phyloP scores from a whole-genome alignment of 2,329 filamentous ascomycete genomes.

The Rachicladosporium sp. region DNA sequence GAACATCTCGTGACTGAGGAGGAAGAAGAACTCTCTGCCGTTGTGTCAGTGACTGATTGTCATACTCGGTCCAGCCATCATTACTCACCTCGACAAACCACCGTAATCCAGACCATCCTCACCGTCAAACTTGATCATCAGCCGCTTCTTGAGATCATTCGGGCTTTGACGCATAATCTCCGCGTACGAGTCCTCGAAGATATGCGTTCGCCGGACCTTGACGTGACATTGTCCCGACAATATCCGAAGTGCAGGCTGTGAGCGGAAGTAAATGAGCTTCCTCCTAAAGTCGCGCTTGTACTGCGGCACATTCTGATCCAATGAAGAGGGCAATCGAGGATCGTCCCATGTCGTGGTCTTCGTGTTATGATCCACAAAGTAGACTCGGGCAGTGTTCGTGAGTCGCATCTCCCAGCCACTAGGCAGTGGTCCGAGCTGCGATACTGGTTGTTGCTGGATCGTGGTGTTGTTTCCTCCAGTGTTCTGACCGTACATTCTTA shows the following conservation, averaged over 20 bases:
- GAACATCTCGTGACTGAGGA: constrained; percentile 99
- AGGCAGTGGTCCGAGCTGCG: constrained; percentile 84
- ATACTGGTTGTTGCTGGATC: constrained; percentile 95
- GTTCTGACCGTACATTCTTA: constrained; percentile 92
- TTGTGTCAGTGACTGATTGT: constrained; percentile 15
- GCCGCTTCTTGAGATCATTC: constrained; percentile 88
- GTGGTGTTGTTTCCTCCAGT: constrained; percentile 59
- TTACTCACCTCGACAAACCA: constrained; percentile 63
- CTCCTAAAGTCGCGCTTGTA: constrained; percentile 98
- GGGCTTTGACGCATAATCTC: constrained; percentile 96
- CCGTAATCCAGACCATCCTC: constrained; percentile 97
- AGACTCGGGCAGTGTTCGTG: constrained; percentile 93
- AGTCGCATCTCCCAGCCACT: constrained; percentile 99
- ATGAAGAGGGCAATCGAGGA: constrained; percentile 80
- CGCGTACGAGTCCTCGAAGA: constrained; percentile 97
- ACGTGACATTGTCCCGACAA: constrained; percentile 95
- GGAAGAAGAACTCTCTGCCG: constrained; percentile 90
- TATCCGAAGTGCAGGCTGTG: constrained; percentile 90
- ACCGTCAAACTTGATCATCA: constrained; percentile 99
- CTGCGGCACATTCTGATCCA: constrained; percentile 96
- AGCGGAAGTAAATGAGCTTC: constrained; percentile 98
- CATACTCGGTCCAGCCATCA: not conserved
- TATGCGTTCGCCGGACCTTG: constrained; percentile 90
- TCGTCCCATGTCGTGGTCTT: constrained; percentile 99
- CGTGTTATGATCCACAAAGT: constrained; percentile 98